Evolutionary conservation across 2,329 filamentous ascomycete species (phyloP), one percentile per base, ranked within the genome.

Genomic region (Colletotrichum viniferum): DNA sequence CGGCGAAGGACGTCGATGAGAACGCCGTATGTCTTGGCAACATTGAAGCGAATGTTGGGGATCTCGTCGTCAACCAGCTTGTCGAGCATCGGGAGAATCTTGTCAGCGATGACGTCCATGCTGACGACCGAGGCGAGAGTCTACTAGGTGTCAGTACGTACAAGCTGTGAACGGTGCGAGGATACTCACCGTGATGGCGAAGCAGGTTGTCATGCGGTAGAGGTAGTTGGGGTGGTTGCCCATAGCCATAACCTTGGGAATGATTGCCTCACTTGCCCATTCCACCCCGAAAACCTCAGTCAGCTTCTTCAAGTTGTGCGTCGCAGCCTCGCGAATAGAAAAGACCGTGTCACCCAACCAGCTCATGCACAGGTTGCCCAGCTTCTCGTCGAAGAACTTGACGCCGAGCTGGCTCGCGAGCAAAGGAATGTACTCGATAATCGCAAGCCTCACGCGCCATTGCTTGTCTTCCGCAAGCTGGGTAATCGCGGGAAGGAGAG

Each of bases 141-240:
- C 97, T 99, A 79, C 56, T 75, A 24, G 52, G 24, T 24, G 78
- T 77, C 79, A 86, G 80, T 32, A 38, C 18, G 13, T 38, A 9
- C 4, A 83, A 70, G 13, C n/a, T 28, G 18, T 43, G n/a, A 26
- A n/a, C 36, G 38, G 58, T 63, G 32, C 48, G n/a, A 21, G 13
- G 8, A 10, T 7, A 91, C 95, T 89, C 90, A 99, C 97, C 80
- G 96, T 96, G 79, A 99, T 97, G 77, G 97, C 97, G 85, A 99
- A 99, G 88, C 96, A 98, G n/a, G 97, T 99, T 12, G 97, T 99
- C 97, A 99, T 99, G 84, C 97, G 92, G 90, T 99, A 99, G 69
- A 99, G 93, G 85, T 99, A 99, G 88, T 99, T 99, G 77, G 96
- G 95, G 84, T 99, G 97, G 83, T 95, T 95, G 76, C 97, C 97